These are phyloP conservation scores for Hypoxylon sp. DNA, from an alignment of 2,329 filamentous ascomycete genomes.

Conservation along the genomic window DNA sequence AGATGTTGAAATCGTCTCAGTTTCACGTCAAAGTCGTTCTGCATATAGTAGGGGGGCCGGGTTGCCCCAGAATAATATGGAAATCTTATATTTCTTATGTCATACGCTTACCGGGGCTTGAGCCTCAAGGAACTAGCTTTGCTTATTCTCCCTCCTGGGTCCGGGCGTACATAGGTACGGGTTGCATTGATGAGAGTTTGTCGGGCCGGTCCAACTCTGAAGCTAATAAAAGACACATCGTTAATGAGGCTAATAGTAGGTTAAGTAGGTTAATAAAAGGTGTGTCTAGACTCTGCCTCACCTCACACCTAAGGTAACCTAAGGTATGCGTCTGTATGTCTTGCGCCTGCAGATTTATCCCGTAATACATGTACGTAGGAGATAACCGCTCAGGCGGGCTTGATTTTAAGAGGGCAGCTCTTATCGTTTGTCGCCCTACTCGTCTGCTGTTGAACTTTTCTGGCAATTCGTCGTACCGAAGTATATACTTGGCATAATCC, in stretches of 20 bases:
- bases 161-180: slow-evolving; percentile 2
- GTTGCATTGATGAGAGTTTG: slow-evolving; percentile 21
- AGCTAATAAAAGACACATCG: slow-evolving; percentile 13
- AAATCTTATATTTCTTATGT: slow-evolving; percentile 33
- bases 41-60: slow-evolving; percentile 24
- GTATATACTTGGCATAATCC: neutral
- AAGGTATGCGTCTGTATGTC: slow-evolving; percentile 24
- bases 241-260: slow-evolving; percentile 9
- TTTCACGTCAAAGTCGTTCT: slow-evolving; percentile 14
- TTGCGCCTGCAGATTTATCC: slow-evolving; percentile 35
- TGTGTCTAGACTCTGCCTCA: slow-evolving; percentile 3
- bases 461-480: slow-evolving; percentile 27
- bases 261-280: slow-evolving; percentile 8
- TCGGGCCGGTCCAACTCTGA: slow-evolving; percentile 20
- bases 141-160: neutral
- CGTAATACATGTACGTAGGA: slow-evolving; percentile 26
- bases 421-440: slow-evolving; percentile 12
- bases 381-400: slow-evolving; percentile 17
- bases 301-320: slow-evolving; percentile 12
- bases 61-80: slow-evolving; percentile 40
- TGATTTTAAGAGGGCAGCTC: slow-evolving; percentile 16
- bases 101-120: slow-evolving; percentile 23
- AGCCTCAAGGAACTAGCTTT: slow-evolving; percentile 28
- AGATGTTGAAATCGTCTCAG: slow-evolving; percentile 19
- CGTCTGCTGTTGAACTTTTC: slow-evolving; percentile 10